A percentile compares a stretch with the other conserved stretches of the same genome.
These are phyloP conservation scores for Penicillium concentricum DNA, from an alignment of 2,329 filamentous ascomycete species.

Conservation along the genomic window DNA sequence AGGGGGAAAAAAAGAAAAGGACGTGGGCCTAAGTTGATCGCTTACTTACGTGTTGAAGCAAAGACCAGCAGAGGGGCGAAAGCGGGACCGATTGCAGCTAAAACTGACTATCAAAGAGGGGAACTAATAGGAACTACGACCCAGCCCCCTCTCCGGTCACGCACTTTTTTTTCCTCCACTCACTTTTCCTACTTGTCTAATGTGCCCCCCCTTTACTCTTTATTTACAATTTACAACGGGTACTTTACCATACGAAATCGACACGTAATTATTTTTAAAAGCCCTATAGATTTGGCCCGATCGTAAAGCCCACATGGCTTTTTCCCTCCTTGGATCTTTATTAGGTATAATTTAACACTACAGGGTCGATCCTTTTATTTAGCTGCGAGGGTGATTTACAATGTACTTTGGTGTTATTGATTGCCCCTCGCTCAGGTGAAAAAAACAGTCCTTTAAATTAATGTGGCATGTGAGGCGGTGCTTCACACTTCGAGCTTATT, in stretches of 20 bases:
- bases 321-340: slow-evolving; percentile 1
- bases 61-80: slow-evolving; percentile 16
- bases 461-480: slow-evolving; percentile 29
- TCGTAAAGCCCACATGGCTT: slow-evolving; percentile 14
- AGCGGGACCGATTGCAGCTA: slow-evolving; percentile 15
- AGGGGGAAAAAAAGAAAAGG: slow-evolving; percentile 3
- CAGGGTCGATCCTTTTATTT: slow-evolving; percentile 7
- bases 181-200: neutral
- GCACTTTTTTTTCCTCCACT: slow-evolving; percentile 23
- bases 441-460: too few species aligned
- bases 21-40: slow-evolving; percentile 24
- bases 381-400: slow-evolving; percentile 7
- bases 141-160: slow-evolving; percentile 20
- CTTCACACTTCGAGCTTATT: slow-evolving; percentile 11
- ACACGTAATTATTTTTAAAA: slow-evolving; percentile 20
- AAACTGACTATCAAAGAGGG: neutral
- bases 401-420: slow-evolving; percentile 1
- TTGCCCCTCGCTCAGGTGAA: slow-evolving; percentile 9
- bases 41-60: slow-evolving; percentile 21
- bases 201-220: slow-evolving; percentile 9
- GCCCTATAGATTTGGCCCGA: slow-evolving; percentile 13
- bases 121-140: neutral
- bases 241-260: slow-evolving; percentile 20
- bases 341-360: slow-evolving; percentile 7
- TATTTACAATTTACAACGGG: neutral